Conservation (phyloP, 345 rosid genomes). For the Hibiscus trionum region DNA sequence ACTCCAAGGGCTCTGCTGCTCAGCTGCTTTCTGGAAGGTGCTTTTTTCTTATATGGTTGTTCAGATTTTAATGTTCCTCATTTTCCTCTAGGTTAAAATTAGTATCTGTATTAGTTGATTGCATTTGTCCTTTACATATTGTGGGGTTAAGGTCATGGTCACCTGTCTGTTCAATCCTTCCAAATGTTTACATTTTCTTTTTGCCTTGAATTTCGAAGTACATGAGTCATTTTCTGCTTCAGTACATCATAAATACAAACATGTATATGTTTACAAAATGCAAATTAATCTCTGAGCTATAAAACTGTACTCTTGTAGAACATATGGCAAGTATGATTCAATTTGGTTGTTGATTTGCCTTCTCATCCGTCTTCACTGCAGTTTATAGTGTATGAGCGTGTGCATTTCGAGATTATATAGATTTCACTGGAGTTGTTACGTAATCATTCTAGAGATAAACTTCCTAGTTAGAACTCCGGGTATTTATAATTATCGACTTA, state of each 20-base stretch:
- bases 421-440: neutral
- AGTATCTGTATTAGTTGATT: neutral
- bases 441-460: neutral
- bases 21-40: slow-evolving; percentile 92
- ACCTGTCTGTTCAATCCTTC: neutral
- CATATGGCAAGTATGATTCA: neutral
- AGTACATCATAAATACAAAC: too few relatives aligned
- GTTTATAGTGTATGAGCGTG: neutral
- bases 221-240: neutral
- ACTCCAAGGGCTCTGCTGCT: slow-evolving; percentile 56
- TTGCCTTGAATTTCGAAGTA: neutral
- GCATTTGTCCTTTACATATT: neutral
- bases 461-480: neutral
- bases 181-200: neutral
- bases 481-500: neutral
- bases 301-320: neutral
- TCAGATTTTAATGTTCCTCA: neutral
- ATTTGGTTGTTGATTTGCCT: neutral
- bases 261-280: neutral
- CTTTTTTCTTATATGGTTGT: neutral
- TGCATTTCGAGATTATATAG: neutral
- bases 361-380: neutral
- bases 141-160: too few relatives aligned
- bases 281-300: neutral
- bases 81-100: neutral